A percentile compares a stretch with the other conserved stretches of the same genome.
Evolutionary conservation across 306 rosid species (phyloP).

Genomic region (Inga leiocalycina): DNA sequence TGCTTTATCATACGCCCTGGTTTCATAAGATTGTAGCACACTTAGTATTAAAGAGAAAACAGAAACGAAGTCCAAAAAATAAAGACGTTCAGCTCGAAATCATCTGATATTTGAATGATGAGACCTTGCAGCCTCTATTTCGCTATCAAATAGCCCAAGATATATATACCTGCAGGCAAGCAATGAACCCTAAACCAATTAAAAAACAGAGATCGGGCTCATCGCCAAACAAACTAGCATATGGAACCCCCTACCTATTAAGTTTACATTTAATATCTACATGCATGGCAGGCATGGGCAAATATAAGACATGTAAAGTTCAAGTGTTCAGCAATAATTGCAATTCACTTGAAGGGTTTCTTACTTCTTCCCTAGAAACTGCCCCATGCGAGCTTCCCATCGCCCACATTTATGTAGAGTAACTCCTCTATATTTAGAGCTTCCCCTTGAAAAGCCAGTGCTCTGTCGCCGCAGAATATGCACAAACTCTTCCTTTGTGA

Average conservation of each 20-base stretch:
- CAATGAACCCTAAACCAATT: slow-evolving; percentile 40
- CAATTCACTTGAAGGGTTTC: slow-evolving; percentile 31
- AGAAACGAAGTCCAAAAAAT: slow-evolving; percentile 23
- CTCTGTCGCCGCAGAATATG: slow-evolving; percentile 91
- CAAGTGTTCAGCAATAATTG: background rate
- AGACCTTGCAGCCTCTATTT: slow-evolving; percentile 97
- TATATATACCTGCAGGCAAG: slow-evolving; percentile 84
- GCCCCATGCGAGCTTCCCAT: slow-evolving; percentile 99
- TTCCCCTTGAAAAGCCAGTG: slow-evolving; percentile 91
- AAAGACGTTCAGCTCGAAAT: slow-evolving; percentile 11
- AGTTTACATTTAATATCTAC: background rate
- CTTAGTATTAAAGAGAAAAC: slow-evolving; percentile 7
- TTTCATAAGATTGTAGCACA: slow-evolving; percentile 30
- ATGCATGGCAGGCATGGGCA: background rate
- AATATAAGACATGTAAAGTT: background rate
- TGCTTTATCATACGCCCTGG: slow-evolving; percentile 93
- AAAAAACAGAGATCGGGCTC: slow-evolving; percentile 36
- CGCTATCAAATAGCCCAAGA: slow-evolving; percentile 93
- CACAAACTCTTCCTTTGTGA: slow-evolving; percentile 87
- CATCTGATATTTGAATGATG: slow-evolving; percentile 29
- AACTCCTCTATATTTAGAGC: slow-evolving; percentile 92
- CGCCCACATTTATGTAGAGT: slow-evolving; percentile 94
- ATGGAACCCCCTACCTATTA: background rate
- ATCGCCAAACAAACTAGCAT: slow-evolving; percentile 16
- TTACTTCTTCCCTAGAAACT: slow-evolving; percentile 91